Evolutionary conservation across 495 filamentous ascomycete species (phyloP).

Genomic region (Chlorociboria aeruginascens): DNA sequence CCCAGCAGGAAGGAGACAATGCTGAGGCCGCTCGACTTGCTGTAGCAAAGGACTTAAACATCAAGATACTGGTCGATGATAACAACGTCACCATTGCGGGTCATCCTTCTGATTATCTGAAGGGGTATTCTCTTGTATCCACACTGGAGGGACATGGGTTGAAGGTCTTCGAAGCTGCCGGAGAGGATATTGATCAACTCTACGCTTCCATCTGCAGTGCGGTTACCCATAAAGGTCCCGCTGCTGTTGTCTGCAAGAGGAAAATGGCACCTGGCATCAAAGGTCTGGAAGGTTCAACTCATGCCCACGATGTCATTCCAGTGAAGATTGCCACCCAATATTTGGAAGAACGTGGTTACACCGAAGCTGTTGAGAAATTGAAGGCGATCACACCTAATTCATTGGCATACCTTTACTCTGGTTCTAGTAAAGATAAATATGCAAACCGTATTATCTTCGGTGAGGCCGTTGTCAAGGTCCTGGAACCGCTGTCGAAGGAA

Average conservation of each 20-base stretch:
- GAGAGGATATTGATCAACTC: constrained; percentile 13
- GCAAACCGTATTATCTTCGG: constrained; percentile 15
- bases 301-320: constrained; percentile 16
- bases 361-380: constrained; percentile 5
- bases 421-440: constrained; percentile 4
- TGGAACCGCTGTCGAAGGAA: constrained; percentile 8
- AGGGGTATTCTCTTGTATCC: constrained; percentile 4
- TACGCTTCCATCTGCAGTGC: constrained; percentile 7
- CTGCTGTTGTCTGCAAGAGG: constrained; percentile 13
- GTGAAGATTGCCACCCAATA: constrained; percentile 10
- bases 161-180: constrained; percentile 8
- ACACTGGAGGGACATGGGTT: constrained; percentile 11
- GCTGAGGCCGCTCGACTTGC: constrained; percentile 13
- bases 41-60: constrained; percentile 11
- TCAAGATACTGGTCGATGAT: constrained; percentile 12
- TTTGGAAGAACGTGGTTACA: constrained; percentile 13
- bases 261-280: constrained; percentile 15
- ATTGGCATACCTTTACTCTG: constrained; percentile 8
- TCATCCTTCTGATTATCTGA: constrained; percentile 14
- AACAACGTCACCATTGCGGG: constrained; percentile 15
- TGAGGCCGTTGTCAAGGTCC: constrained; percentile 8
- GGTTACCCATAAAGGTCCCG: constrained; percentile 10
- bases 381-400: constrained; percentile 12
- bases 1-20: constrained; percentile 15
- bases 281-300: constrained; percentile 9